These are phyloP conservation scores for Hibiscus tridactylites DNA, from an alignment of 345 rosid species.

Conservation along the genomic window DNA sequence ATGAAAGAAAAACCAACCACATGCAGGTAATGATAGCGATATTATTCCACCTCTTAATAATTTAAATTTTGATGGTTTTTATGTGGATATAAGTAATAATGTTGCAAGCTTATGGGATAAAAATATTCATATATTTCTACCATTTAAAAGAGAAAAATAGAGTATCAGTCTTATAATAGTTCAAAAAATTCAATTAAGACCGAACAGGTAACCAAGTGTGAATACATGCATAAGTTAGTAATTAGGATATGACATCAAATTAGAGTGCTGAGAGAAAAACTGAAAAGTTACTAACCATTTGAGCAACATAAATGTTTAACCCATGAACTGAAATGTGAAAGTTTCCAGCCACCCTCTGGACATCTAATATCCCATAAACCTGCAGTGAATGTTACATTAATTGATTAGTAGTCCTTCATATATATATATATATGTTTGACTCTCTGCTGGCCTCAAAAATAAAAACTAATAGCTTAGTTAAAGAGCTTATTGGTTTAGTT, in stretches of 20 bases:
- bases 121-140: too few species aligned
- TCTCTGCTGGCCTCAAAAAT: not conserved
- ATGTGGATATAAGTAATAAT: too few species aligned
- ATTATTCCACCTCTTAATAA: too few species aligned
- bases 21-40: too few species aligned
- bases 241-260: not conserved
- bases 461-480: not conserved
- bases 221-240: not conserved
- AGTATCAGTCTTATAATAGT: not conserved
- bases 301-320: slow-evolving; percentile 88
- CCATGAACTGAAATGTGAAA: slow-evolving; percentile 98
- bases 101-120: too few species aligned
- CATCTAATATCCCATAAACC: slow-evolving; percentile 93
- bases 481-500: not conserved
- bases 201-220: not conserved
- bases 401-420: slow-evolving; percentile 6
- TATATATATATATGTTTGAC: not conserved
- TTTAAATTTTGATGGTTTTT: too few species aligned
- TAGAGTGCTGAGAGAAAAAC: not conserved
- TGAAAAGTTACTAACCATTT: slow-evolving; percentile 48
- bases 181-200: not conserved
- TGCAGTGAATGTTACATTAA: slow-evolving; percentile 23
- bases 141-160: not conserved
- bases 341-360: slow-evolving; percentile 98
- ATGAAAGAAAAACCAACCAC: too few species aligned